Percentiles rank a stretch among this genome's conserved stretches.
Evolutionary conservation across 495 filamentous ascomycete species (phyloP).

Genomic region (Aspergillus bridgeri): DNA sequence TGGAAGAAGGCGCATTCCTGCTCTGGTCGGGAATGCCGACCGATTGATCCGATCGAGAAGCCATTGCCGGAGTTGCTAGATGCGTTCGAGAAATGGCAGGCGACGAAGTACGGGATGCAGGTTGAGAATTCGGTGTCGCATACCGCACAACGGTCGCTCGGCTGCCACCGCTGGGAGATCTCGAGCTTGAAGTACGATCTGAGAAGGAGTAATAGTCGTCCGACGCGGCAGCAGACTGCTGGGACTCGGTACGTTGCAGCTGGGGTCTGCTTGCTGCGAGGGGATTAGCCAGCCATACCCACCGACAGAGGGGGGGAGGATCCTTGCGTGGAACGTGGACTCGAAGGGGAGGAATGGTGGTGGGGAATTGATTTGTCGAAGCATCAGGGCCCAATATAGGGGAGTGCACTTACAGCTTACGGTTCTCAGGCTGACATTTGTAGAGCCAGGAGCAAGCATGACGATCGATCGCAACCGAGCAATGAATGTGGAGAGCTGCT

Average conservation of each 20-base stretch:
- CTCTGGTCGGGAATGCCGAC: constrained; percentile 13
- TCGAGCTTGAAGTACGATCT: constrained; percentile 43
- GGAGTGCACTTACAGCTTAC: constrained; percentile 32
- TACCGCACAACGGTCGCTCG: constrained; percentile 47
- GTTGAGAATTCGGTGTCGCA: constrained; percentile 46
- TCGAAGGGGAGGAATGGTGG: neutral
- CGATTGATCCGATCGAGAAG: constrained; percentile 20
- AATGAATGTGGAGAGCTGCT: constrained; percentile 18
- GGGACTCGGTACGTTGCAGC: constrained; percentile 50
- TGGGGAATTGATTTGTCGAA: neutral
- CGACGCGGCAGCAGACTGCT: constrained; percentile 61
- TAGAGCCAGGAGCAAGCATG: constrained; percentile 33
- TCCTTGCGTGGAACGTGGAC: neutral
- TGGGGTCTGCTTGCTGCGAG: constrained; percentile 50
- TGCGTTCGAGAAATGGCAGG: constrained; percentile 28
- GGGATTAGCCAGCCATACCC: neutral
- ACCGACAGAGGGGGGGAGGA: neutral
- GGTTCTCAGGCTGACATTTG: constrained; percentile 30
- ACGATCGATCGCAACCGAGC: constrained; percentile 23
- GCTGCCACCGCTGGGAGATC: constrained; percentile 45
- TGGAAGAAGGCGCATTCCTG: constrained; percentile 26
- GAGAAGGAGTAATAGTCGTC: constrained; percentile 68
- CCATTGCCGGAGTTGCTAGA: constrained; percentile 19
- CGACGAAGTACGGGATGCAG: constrained; percentile 30
- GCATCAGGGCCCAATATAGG: constrained; percentile 3